Base-by-base conservation (phyloP, 345 rosid species). In the Salix viminalis region DNA sequence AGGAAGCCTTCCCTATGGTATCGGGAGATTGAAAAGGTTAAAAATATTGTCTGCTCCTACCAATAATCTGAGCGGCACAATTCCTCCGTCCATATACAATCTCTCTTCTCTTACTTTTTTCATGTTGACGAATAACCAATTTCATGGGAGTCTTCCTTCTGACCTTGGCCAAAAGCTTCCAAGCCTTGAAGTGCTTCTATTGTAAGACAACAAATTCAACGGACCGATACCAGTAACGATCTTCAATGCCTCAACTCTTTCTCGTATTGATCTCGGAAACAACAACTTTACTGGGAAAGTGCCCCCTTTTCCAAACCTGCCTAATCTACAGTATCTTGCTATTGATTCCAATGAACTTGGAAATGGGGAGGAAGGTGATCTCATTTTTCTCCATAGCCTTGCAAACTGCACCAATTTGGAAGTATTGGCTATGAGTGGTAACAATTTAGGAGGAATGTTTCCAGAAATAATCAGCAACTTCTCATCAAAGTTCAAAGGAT, bases 171-270 rank as follows among this genome's bases (percentile, higher is more conserved):
- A 67, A 21, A 37, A 52, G 12, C 79, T 81, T 60, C 81, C 83
- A 11, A 32, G n/a, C 66, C 75, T 79, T 2, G 14, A 44, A 39
- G 0, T 0, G 0, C 58, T 81, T 64, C 15, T 28, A 2, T 7
- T 77, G 0, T 16, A 48, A 2, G 15, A 34, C 15, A 82, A 82
- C n/a, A 13, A 65, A 6, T 46, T 83, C 34, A 62, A 16, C 1
- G 84, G 86, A 11, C 39, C n/a, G 16, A 39, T 84, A 28, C 82
- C 80, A 4, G 41, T 11, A 2, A 79, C 87, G 1, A 18, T 81
- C 26, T 67, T 75, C 65, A 85, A 85, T 56, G 73, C 76, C 28
- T 76, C 83, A 2, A 65, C 79, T 69, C 76, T 85, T 2, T 0
- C 0, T 12, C 0, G 0, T 6, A 48, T 83, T 16, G 0, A 0